Base-by-base conservation (phyloP, 2,329 filamentous ascomycete species). In the Arachnomyces sp. region DNA sequence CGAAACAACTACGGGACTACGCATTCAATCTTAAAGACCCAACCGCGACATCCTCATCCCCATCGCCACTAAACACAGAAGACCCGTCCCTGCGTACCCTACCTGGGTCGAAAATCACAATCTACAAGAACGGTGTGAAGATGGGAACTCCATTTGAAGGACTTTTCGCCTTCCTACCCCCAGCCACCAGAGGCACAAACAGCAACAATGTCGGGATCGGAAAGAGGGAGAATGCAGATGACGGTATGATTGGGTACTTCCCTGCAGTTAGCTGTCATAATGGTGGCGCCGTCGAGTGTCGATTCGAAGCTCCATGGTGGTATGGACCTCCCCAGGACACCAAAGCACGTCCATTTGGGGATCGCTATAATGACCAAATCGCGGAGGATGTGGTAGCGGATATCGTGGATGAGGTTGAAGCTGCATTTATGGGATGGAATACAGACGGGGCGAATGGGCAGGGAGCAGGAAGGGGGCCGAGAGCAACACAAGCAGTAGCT, bases 291-390 rank as follows among this genome's bases (percentile, higher is more conserved):
- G 89, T 85, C 12, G 86, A 96, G 61, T 82, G 90, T 53, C 95
- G 95, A 62, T 95, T 98, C 57, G 90, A 92, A 1, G 88, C 87
- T 0, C 74, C 92, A 25, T 96, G 95, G 68, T 95, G 89, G 88
- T 84, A 73, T 57, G 86, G 88, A 12, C 89, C 89, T 0, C 73
- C 78, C 3, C 76, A 73, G 14, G 45, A 48, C 7, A 46, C 50
- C 17, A 46, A 49, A 38, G 48, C 50, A 14, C 73, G 77, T 28
- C 71, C 85, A 1, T 69, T 95, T 15, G 76, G 78, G 6, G 85
- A 93, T 46, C 78, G 92, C 25, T 96, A 88, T 62, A 78, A 80
- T 44, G 89, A 98, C 59, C 90, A 96, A 67, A 89, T 98, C 45
- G 88, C 84, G 11, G 92, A 98, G 65, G 92, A 98, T 55, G 73